Evolutionary conservation across 2,329 filamentous ascomycete genomes (phyloP).

Genomic region (Penicillium sp.): DNA sequence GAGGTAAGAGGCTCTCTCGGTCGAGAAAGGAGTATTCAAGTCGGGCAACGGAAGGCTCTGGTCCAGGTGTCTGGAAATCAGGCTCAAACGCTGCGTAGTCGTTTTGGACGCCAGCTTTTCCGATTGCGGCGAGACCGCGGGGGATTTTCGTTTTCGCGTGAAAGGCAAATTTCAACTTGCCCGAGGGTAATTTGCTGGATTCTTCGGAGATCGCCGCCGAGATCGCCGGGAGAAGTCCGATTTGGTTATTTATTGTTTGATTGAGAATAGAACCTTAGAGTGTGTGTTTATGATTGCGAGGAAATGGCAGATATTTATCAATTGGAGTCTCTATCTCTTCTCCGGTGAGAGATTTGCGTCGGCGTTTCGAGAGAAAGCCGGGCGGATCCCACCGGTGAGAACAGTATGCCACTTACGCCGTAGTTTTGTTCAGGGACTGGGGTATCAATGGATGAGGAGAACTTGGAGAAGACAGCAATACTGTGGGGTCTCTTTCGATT

Average conservation of each 20-base stretch:
- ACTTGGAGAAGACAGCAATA: background rate
- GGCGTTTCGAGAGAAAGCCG: background rate
- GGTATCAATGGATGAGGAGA: background rate
- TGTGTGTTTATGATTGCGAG: background rate
- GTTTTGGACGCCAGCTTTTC: constrained; percentile 48
- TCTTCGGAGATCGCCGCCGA: constrained; percentile 29
- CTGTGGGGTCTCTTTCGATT: background rate
- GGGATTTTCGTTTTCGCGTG: constrained; percentile 19
- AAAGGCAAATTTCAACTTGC: constrained; percentile 14
- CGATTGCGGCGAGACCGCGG: constrained; percentile 35
- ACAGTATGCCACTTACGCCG: constrained; percentile 12
- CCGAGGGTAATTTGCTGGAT: constrained; percentile 21
- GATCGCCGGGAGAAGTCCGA: constrained; percentile 1
- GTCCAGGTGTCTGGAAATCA: constrained; percentile 60
- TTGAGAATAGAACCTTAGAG: too few relatives aligned
- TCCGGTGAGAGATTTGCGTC: background rate
- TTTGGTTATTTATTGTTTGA: too few relatives aligned
- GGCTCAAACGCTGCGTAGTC: constrained; percentile 52
- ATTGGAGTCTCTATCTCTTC: constrained; percentile 3
- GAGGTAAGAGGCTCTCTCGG: constrained; percentile 52
- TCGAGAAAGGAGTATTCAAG: constrained; percentile 62
- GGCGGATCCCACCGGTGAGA: constrained; percentile 19
- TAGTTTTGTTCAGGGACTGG: constrained; percentile 10
- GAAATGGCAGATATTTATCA: constrained; percentile 6
- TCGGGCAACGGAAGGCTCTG: constrained; percentile 53